phyloP scores from a whole-genome alignment of 2,329 filamentous ascomycete species.

The Xylaria digitata region DNA sequence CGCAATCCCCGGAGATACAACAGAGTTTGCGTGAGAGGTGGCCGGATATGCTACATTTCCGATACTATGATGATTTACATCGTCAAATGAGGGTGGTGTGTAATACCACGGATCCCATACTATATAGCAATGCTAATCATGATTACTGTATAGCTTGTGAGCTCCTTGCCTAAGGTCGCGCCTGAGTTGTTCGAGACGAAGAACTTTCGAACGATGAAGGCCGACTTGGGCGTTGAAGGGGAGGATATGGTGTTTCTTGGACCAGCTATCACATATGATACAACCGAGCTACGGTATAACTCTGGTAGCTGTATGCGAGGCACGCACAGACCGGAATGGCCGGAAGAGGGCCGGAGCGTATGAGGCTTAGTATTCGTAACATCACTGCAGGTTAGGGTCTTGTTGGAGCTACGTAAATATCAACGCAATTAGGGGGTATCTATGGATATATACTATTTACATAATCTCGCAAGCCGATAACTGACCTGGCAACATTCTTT shows the following conservation, averaged over 20 bases:
- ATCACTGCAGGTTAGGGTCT: not conserved
- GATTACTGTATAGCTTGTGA: constrained; percentile 33
- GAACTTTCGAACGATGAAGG: constrained; percentile 45
- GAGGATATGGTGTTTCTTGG: constrained; percentile 49
- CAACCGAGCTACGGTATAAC: constrained; percentile 47
- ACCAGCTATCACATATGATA: constrained; percentile 46
- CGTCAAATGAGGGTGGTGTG: constrained; percentile 48
- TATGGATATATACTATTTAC: constrained; percentile 20
- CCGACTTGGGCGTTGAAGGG: constrained; percentile 44
- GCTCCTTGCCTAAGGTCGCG: constrained; percentile 41
- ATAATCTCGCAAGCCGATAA: not conserved
- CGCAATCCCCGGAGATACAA: constrained; percentile 43
- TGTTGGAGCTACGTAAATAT: not conserved
- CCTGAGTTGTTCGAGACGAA: constrained; percentile 43
- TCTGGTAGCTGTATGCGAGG: constrained; percentile 49
- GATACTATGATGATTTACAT: constrained; percentile 50
- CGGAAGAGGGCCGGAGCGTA: constrained; percentile 22
- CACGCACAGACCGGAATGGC: constrained; percentile 46
- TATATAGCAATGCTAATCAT: constrained; percentile 24
- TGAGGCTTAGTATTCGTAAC: not conserved
- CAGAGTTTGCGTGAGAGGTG: constrained; percentile 43
- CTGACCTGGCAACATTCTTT: not conserved
- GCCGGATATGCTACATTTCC: constrained; percentile 43
- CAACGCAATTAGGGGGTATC: constrained; percentile 24
- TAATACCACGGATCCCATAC: not conserved